A percentile compares a stretch with the other conserved stretches of the same genome.
Evolutionary conservation across 805 yeast species (phyloP).

Genomic region (Ascoidea asiatica): DNA sequence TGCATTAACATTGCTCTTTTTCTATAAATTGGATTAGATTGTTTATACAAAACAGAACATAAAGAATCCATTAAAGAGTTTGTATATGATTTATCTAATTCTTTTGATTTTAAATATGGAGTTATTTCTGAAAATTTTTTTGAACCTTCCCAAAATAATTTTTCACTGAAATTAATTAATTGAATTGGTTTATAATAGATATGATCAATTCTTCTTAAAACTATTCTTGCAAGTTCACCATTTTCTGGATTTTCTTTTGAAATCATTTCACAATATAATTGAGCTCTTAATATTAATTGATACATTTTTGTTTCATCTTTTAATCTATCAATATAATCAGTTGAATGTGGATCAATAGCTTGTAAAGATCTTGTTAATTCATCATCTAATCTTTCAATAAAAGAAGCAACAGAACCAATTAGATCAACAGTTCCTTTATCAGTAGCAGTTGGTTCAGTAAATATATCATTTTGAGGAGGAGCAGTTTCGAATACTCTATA

Average conservation of each 20-base stretch:
- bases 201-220: conserved; percentile 79
- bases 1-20: conserved; percentile 76
- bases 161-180: conserved; percentile 58
- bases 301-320: conserved; percentile 76
- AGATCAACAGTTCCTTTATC: conserved; percentile 57
- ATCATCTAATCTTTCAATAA: conserved; percentile 88
- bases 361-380: conserved; percentile 84
- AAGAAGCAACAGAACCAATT: conserved; percentile 73
- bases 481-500: conserved; percentile 75
- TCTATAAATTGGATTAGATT: conserved; percentile 54
- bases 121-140: conserved; percentile 21
- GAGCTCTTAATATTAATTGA: conserved; percentile 68
- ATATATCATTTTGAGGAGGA: conserved; percentile 53
- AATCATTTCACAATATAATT: conserved; percentile 66
- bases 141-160: conserved; percentile 54
- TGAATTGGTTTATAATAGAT: conserved; percentile 82
- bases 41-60: conserved; percentile 51
- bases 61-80: conserved; percentile 51
- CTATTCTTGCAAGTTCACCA: conserved; percentile 57
- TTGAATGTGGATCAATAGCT: conserved; percentile 86
- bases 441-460: conserved; percentile 49
- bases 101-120: conserved; percentile 17
- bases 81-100: conserved; percentile 23
- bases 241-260: conserved; percentile 25
- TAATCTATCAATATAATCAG: conserved; percentile 82